A percentile compares a stretch with the other conserved stretches of the same genome.
Evolutionary conservation across 768 basidiomycete species (phyloP).

Genomic region (Suillus clintonianus): DNA sequence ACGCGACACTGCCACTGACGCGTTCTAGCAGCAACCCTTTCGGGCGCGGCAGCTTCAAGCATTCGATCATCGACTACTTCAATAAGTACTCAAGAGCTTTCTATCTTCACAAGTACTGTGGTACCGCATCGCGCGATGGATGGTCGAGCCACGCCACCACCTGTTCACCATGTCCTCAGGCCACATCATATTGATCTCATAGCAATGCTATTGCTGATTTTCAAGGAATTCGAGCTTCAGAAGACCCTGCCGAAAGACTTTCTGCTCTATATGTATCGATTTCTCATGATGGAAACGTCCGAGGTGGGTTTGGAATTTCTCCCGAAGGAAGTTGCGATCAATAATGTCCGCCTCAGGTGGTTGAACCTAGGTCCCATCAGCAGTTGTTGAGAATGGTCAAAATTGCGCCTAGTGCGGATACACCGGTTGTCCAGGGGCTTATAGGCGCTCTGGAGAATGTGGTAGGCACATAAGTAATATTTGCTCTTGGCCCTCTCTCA

Average conservation of each 20-base stretch:
- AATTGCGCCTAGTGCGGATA: conserved; percentile 46
- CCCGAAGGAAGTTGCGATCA: not conserved
- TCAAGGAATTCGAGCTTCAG: conserved; percentile 54
- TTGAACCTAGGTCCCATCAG: conserved; percentile 56
- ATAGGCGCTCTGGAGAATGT: conserved; percentile 46
- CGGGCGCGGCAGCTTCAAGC: not conserved
- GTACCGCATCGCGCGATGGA: conserved; percentile 20
- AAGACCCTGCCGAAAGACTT: conserved; percentile 58
- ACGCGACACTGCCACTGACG: conserved; percentile 2
- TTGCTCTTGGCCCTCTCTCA: not conserved
- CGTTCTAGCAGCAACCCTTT: not conserved
- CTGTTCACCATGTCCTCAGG: conserved; percentile 65
- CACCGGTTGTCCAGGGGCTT: conserved; percentile 43
- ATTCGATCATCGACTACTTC: not conserved
- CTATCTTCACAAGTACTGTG: not conserved
- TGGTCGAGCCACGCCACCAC: conserved; percentile 47
- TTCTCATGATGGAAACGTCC: conserved; percentile 68
- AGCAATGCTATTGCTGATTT: conserved; percentile 60
- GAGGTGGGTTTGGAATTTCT: conserved; percentile 47
- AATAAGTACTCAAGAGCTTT: no score
- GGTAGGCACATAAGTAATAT: conserved; percentile 22
- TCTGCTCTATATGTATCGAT: conserved; percentile 61
- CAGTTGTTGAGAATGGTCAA: conserved; percentile 49
- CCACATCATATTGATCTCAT: conserved; percentile 79
- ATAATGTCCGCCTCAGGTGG: conserved; percentile 46